phyloP scores from a whole-genome alignment of 768 basidiomycete genomes.

The Podaxis sp. region DNA sequence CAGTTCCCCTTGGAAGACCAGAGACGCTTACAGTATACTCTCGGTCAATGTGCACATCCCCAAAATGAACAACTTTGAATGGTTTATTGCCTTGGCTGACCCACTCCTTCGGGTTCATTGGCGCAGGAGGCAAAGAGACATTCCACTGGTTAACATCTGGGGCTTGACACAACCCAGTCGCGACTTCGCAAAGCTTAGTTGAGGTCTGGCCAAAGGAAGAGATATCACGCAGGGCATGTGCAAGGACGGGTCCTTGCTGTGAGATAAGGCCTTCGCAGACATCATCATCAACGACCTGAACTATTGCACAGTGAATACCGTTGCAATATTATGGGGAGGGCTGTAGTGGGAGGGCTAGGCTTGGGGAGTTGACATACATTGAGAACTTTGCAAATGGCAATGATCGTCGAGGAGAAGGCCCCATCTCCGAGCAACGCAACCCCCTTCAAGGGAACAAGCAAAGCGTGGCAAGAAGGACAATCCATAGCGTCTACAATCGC shows the following conservation, averaged over 20 bases:
- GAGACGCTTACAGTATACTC: slow-evolving; percentile 42
- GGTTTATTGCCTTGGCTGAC: slow-evolving; percentile 39
- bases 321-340: background rate
- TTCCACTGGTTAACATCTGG: slow-evolving; percentile 43
- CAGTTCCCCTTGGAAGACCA: background rate
- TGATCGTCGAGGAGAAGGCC: slow-evolving; percentile 42
- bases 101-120: slow-evolving; percentile 33
- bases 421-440: slow-evolving; percentile 50
- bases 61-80: slow-evolving; percentile 59
- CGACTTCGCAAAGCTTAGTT: slow-evolving; percentile 52
- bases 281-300: slow-evolving; percentile 52
- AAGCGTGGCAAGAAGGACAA: slow-evolving; percentile 51
- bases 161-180: slow-evolving; percentile 53
- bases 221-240: slow-evolving; percentile 53
- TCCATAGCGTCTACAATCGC: slow-evolving; percentile 45
- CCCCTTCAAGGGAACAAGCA: slow-evolving; percentile 45
- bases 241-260: slow-evolving; percentile 56
- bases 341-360: background rate
- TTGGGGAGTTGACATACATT: slow-evolving; percentile 29
- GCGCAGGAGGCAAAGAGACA: slow-evolving; percentile 44
- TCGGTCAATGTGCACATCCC: slow-evolving; percentile 63
- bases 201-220: slow-evolving; percentile 45
- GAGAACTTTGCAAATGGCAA: slow-evolving; percentile 43
- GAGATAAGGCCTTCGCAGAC: slow-evolving; percentile 55
- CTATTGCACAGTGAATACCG: background rate